Evolutionary conservation across 371 early-diverging fungal genomes (phyloP).

Genomic region (Haplosporangium sp.): DNA sequence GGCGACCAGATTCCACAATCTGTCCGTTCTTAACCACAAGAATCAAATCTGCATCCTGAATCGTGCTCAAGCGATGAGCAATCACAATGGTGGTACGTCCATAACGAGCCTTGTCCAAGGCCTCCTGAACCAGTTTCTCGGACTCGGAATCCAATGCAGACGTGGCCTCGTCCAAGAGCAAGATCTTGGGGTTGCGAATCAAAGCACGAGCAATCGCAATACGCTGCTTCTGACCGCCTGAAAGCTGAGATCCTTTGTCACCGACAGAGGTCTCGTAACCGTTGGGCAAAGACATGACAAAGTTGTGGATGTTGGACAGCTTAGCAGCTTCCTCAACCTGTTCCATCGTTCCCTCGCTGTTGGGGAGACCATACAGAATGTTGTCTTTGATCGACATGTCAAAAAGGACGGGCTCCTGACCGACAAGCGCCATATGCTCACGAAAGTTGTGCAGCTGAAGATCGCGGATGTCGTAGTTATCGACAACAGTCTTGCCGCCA

Average conservation of each 20-base stretch:
- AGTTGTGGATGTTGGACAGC: constrained; percentile 83
- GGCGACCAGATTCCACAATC: constrained; percentile 87
- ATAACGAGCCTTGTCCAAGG: constrained; percentile 79
- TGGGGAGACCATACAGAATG: constrained; percentile 70
- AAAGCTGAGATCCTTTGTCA: constrained; percentile 76
- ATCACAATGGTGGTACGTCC: constrained; percentile 78
- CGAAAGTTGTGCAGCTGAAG: constrained; percentile 74
- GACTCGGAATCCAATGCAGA: constrained; percentile 91
- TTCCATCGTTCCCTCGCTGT: constrained; percentile 59
- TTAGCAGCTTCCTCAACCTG: constrained; percentile 71
- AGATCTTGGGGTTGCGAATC: constrained; percentile 85
- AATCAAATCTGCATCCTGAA: constrained; percentile 82
- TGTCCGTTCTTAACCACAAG: constrained; percentile 80
- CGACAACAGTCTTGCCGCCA: constrained; percentile 60
- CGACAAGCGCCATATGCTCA: constrained; percentile 81
- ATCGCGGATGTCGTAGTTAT: constrained; percentile 70
- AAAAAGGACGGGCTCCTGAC: constrained; percentile 91
- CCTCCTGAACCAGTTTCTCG: constrained; percentile 91
- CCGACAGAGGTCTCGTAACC: constrained; percentile 87
- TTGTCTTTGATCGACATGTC: constrained; percentile 88
- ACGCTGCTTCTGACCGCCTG: constrained; percentile 82
- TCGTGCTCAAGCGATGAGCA: constrained; percentile 78
- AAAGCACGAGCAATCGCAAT: constrained; percentile 77
- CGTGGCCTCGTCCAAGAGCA: constrained; percentile 97
- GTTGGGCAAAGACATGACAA: constrained; percentile 71